These are phyloP conservation scores for Moelleriella libera DNA, from an alignment of 2,329 filamentous ascomycete genomes.

Conservation along the genomic window DNA sequence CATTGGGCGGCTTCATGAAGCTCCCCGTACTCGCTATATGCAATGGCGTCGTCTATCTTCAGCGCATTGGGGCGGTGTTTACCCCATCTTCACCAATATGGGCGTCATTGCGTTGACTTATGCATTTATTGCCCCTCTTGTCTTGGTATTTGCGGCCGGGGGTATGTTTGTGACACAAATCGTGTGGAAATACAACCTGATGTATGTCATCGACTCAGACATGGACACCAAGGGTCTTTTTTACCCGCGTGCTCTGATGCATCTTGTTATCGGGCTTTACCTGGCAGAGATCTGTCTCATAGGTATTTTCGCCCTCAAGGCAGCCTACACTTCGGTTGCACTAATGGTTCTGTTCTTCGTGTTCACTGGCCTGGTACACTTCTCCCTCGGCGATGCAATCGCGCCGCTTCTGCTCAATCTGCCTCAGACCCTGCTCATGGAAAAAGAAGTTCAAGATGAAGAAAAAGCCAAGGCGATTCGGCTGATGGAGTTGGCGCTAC, in stretches of 20 bases:
- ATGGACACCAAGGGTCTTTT: slow-evolving; percentile 81
- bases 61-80: slow-evolving; percentile 71
- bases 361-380: slow-evolving; percentile 63
- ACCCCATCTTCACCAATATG: slow-evolving; percentile 72
- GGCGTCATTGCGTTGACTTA: slow-evolving; percentile 75
- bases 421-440: slow-evolving; percentile 53
- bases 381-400: slow-evolving; percentile 59
- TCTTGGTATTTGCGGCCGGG: slow-evolving; percentile 67
- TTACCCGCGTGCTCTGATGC: slow-evolving; percentile 77
- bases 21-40: slow-evolving; percentile 64
- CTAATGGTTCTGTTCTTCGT: slow-evolving; percentile 65
- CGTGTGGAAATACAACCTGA: slow-evolving; percentile 79
- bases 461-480: slow-evolving; percentile 32
- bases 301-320: slow-evolving; percentile 63
- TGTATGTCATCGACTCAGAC: slow-evolving; percentile 70
- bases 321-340: slow-evolving; percentile 53
- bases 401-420: slow-evolving; percentile 65
- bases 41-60: slow-evolving; percentile 63
- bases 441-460: slow-evolving; percentile 30
- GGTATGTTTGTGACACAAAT: slow-evolving; percentile 74
- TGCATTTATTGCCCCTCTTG: slow-evolving; percentile 71
- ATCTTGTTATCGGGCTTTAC: slow-evolving; percentile 74
- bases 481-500: slow-evolving; percentile 9
- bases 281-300: slow-evolving; percentile 71
- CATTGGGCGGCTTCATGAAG: slow-evolving; percentile 60